Conservation (phyloP, 352 stramenopile species). For the Pythium plurisporium region DNA sequence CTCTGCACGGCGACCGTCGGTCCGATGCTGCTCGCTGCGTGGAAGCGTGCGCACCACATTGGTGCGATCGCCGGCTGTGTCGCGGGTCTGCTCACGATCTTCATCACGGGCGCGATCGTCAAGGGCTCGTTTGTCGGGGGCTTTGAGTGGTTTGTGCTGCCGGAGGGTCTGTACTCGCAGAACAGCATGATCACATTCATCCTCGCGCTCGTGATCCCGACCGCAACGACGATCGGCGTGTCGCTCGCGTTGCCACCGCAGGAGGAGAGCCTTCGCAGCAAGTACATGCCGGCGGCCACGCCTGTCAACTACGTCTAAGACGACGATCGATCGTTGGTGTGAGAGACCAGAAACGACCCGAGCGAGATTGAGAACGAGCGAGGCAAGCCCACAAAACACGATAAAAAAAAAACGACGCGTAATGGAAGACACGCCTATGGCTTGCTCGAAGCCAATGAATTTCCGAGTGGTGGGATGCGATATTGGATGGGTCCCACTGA, state of each 20-base stretch:
- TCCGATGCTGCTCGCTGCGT: slow-evolving; percentile 62
- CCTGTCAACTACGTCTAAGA: slow-evolving; percentile 16
- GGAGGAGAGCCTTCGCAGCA: slow-evolving; percentile 16
- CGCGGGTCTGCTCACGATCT: slow-evolving; percentile 64
- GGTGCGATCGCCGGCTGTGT: slow-evolving; percentile 48
- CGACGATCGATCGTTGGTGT: no score
- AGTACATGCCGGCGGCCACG: slow-evolving; percentile 28
- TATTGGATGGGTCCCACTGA: no score
- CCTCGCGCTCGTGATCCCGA: slow-evolving; percentile 57
- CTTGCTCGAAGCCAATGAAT: no score
- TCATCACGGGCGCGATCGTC: slow-evolving; percentile 50
- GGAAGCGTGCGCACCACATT: slow-evolving; percentile 35
- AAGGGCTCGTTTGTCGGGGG: slow-evolving; percentile 65
- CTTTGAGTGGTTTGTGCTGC: slow-evolving; percentile 74
- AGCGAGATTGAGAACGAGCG: no score
- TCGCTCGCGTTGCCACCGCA: slow-evolving; percentile 39
- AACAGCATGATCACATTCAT: slow-evolving; percentile 84
- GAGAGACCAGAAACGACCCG: no score
- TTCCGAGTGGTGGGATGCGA: no score
- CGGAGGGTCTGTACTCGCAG: slow-evolving; percentile 66
- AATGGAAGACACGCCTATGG: no score
- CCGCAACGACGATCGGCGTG: slow-evolving; percentile 44
- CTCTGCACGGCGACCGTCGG: slow-evolving; percentile 68
- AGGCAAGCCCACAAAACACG: no score
- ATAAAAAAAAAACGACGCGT: no score